A percentile compares a stretch with the other conserved stretches of the same genome.
These are phyloP conservation scores for Byssoonygena ceratinophila DNA, from an alignment of 2,329 filamentous ascomycete genomes.

Conservation along the genomic window DNA sequence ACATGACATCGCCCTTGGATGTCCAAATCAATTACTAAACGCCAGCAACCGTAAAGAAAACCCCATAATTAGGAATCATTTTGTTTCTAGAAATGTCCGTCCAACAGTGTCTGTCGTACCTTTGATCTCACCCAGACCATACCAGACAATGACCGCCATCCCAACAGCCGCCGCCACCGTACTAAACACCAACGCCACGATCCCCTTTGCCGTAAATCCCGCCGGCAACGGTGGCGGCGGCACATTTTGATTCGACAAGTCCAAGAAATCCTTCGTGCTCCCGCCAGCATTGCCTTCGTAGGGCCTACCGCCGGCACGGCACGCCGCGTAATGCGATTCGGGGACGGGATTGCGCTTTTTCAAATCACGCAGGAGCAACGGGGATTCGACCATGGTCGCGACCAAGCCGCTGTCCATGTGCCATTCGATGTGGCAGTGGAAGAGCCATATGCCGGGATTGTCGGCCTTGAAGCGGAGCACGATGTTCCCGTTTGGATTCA, in stretches of 20 bases:
- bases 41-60: not conserved
- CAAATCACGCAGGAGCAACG: slow-evolving; percentile 22
- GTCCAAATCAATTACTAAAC: no score
- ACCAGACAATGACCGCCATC: slow-evolving; percentile 56
- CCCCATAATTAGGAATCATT: not conserved
- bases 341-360: slow-evolving; percentile 15
- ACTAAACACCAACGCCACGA: slow-evolving; percentile 63
- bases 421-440: slow-evolving; percentile 42
- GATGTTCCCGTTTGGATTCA: slow-evolving; percentile 41
- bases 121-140: slow-evolving; percentile 25
- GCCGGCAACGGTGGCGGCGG: slow-evolving; percentile 48
- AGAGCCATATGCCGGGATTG: slow-evolving; percentile 40
- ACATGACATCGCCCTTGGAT: no score
- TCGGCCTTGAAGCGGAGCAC: slow-evolving; percentile 44
- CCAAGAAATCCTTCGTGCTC: slow-evolving; percentile 52
- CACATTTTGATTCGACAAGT: slow-evolving; percentile 51
- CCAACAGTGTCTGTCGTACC: not conserved
- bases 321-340: slow-evolving; percentile 18
- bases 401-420: slow-evolving; percentile 44
- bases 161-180: slow-evolving; percentile 57
- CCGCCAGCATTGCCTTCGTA: slow-evolving; percentile 61
- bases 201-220: slow-evolving; percentile 60
- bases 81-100: not conserved
- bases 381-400: slow-evolving; percentile 43
- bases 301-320: slow-evolving; percentile 37